Base-by-base conservation (phyloP, 2,329 filamentous ascomycete species). In the Fusarium pseudocircinatum region DNA sequence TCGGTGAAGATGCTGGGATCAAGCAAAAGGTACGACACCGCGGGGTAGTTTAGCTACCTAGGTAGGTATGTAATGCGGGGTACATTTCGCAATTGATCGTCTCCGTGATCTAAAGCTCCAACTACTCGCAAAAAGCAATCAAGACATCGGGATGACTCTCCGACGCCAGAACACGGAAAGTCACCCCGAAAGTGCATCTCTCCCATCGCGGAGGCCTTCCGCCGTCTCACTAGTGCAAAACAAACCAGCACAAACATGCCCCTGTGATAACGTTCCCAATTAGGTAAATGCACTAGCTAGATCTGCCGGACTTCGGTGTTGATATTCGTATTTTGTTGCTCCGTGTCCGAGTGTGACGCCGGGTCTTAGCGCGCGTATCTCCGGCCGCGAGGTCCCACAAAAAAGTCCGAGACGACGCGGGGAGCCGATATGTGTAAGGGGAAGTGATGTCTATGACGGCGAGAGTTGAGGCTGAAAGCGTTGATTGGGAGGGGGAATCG, bases 321-420 rank as follows among this genome's bases (percentile, higher is more conserved):
- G 57, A 22, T 49, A 39, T 39, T 46, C 30, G 34, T n/a, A 49
- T 28, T 15, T 18, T 24, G 15, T 69, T 63, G 30, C 50, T 53
- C 61, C 54, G 44, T 40, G 42, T 52, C 56, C 65, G 60, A 56
- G 18, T 53, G 18, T 14, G 39, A 39, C 39, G 37, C 28, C 52
- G 56, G 43, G 15, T n/a, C 34, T 52, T 70, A 39, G 61, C 24
- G 49, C 40, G 28, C 50, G 52, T 67, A 65, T 61, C 57, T 58
- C 67, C 60, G 63, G 71, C 60, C 60, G 50, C 63, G 63, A 74
- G 68, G 65, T 60, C 71, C 50, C 50, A 54, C 71, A 72, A 60
- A 56, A 36, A 13, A 9, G 58, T 28, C 58, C 49, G 58, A 36
- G 7, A 34, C 34, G 58, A 40, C 13, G 34, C 32, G 20, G 24